Conservation (phyloP, 805 yeast species). For the Yamadazyma tumulicola region DNA sequence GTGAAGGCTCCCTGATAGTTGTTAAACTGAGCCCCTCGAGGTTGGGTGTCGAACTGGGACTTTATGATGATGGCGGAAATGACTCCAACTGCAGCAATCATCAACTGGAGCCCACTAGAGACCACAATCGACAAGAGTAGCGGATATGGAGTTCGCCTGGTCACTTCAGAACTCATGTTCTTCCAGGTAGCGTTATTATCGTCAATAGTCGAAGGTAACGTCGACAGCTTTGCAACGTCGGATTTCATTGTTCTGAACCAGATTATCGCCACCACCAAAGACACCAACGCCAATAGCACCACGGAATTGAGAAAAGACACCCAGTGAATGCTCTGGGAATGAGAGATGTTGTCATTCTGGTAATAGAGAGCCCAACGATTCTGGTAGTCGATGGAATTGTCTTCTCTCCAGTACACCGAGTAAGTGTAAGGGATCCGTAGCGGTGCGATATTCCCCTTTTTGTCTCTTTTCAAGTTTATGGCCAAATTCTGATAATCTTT, state of each 20-base stretch:
- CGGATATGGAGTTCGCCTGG: slow-evolving; percentile 48
- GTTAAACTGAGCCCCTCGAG: slow-evolving; percentile 47
- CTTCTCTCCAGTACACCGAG: slow-evolving; percentile 87
- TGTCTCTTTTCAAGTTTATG: slow-evolving; percentile 37
- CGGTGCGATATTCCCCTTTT: slow-evolving; percentile 18
- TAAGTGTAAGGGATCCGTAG: slow-evolving; percentile 70
- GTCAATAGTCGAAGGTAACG: slow-evolving; percentile 11
- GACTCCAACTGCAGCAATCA: slow-evolving; percentile 62
- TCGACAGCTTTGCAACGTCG: slow-evolving; percentile 5
- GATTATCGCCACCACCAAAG: slow-evolving; percentile 63
- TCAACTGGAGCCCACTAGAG: slow-evolving; percentile 73
- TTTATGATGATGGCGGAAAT: slow-evolving; percentile 47
- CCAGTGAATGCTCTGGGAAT: slow-evolving; percentile 63
- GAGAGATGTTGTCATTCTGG: slow-evolving; percentile 46
- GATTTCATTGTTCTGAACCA: slow-evolving; percentile 52
- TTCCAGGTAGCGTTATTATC: slow-evolving; percentile 42
- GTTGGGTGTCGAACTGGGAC: slow-evolving; percentile 20
- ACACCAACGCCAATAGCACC: slow-evolving; percentile 57
- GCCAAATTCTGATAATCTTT: slow-evolving; percentile 57
- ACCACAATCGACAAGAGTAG: slow-evolving; percentile 52
- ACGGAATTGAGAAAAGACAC: slow-evolving; percentile 69
- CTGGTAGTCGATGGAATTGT: slow-evolving; percentile 57
- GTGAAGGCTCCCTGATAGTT: slow-evolving; percentile 61
- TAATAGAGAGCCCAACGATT: slow-evolving; percentile 74
- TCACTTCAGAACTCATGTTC: slow-evolving; percentile 50